Evolutionary conservation across 768 basidiomycete genomes (phyloP).

Genomic region (Chiua virens): DNA sequence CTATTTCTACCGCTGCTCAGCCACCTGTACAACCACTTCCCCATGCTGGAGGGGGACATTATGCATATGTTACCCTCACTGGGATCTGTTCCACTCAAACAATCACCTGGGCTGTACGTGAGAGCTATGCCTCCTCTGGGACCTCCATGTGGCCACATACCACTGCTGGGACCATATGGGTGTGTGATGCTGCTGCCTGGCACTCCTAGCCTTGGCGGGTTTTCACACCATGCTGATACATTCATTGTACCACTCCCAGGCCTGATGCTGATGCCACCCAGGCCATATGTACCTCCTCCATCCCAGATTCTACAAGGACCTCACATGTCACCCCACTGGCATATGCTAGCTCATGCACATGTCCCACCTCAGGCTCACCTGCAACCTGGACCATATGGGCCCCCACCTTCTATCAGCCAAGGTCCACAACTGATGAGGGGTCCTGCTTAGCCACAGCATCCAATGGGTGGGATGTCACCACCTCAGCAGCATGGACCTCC

Average conservation of each 20-base stretch:
- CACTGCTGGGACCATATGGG: constrained; percentile 35
- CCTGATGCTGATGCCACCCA: constrained; percentile 18
- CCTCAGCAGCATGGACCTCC: constrained; percentile 32
- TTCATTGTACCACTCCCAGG: constrained; percentile 19
- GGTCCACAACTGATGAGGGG: constrained; percentile 31
- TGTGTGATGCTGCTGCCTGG: constrained; percentile 44
- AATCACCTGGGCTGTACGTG: constrained; percentile 35
- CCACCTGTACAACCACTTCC: constrained; percentile 43
- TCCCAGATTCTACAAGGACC: constrained; percentile 28
- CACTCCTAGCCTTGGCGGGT: constrained; percentile 19
- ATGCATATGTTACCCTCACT: constrained; percentile 29
- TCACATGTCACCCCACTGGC: constrained; percentile 32
- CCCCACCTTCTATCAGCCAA: constrained; percentile 23
- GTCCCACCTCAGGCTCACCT: constrained; percentile 17
- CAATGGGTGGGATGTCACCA: constrained; percentile 24
- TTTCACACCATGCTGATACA: constrained; percentile 30
- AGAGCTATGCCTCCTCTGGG: constrained; percentile 45
- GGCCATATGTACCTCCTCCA: constrained; percentile 23
- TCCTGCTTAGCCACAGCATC: constrained; percentile 29
- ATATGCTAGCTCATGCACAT: constrained; percentile 17
- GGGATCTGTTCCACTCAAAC: constrained; percentile 28
- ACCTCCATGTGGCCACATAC: constrained; percentile 28
- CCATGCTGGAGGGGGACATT: constrained; percentile 32
- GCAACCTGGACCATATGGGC: constrained; percentile 26
- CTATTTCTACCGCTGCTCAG: constrained; percentile 27